These are phyloP conservation scores for Myriosclerotinia curreyana DNA, from an alignment of 2,329 filamentous ascomycete genomes.

Conservation along the genomic window DNA sequence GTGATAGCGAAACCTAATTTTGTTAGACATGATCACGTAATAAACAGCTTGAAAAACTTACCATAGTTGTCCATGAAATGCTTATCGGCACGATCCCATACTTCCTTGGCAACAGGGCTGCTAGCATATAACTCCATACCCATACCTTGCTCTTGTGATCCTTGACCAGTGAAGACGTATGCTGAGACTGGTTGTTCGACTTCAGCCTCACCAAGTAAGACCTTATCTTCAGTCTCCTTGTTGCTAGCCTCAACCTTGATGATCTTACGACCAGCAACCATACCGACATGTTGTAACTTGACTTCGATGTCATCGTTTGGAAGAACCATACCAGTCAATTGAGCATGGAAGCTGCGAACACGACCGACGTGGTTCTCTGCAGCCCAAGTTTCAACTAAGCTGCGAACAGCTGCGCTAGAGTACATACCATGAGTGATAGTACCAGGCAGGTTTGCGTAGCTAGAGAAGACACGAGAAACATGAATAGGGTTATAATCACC, in stretches of 20 bases:
- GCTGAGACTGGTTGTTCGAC: conserved; percentile 96
- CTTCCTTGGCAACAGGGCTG: conserved; percentile 90
- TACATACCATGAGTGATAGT: conserved; percentile 99
- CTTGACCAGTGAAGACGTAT: conserved; percentile 97
- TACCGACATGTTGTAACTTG: conserved; percentile 92
- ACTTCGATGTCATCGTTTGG: conserved; percentile 95
- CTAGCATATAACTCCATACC: conserved; percentile 97
- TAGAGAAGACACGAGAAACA: conserved; percentile 93
- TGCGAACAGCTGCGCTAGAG: conserved; percentile 92
- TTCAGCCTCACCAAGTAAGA: conserved; percentile 90
- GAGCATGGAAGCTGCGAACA: conserved; percentile 95
- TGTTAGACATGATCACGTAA: conserved; percentile 32
- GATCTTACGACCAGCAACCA: conserved; percentile 98
- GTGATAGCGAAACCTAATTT: conserved; percentile 82
- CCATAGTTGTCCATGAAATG: conserved; percentile 99
- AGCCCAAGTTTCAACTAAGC: conserved; percentile 96
- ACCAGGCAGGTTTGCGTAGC: conserved; percentile 90
- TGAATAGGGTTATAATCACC: conserved; percentile 99
- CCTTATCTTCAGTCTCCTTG: conserved; percentile 94
- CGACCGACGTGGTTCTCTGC: conserved; percentile 98
- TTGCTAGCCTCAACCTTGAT: conserved; percentile 98
- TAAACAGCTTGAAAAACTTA: conserved; percentile 45
- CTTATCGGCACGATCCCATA: conserved; percentile 96
- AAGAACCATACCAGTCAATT: conserved; percentile 96
- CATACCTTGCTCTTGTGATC: conserved; percentile 98